A percentile compares a stretch with the other conserved stretches of the same genome.
These are phyloP conservation scores for Pythium dissimile DNA, from an alignment of 352 stramenopile genomes.

Conservation along the genomic window DNA sequence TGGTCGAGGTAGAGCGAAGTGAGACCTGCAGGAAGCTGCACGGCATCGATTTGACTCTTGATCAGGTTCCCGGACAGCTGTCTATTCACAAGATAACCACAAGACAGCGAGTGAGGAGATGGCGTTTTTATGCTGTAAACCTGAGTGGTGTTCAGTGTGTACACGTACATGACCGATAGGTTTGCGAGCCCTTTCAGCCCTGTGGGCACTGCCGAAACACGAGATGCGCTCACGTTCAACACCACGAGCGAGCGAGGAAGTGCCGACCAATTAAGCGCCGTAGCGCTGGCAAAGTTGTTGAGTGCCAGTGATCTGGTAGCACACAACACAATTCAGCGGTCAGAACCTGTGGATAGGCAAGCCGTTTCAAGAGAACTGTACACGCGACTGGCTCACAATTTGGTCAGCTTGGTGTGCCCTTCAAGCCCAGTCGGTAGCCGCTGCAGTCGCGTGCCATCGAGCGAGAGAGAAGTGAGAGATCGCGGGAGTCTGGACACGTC, in stretches of 20 bases:
- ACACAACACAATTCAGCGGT: not conserved
- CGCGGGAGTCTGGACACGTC: not conserved
- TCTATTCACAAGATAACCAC: not conserved
- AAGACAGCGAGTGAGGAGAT: not conserved
- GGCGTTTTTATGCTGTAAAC: no score
- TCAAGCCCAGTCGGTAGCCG: not conserved
- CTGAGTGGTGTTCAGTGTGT: no score
- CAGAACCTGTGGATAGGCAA: no score
- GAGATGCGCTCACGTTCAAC: not conserved
- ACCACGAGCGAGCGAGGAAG: not conserved
- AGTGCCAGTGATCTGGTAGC: not conserved
- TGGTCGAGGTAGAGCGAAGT: not conserved
- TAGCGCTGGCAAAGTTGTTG: not conserved
- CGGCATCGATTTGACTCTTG: not conserved
- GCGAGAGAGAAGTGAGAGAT: not conserved
- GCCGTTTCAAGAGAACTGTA: not conserved
- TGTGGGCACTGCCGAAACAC: not conserved
- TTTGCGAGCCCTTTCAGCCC: not conserved
- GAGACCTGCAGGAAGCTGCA: not conserved
- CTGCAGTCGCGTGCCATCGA: not conserved
- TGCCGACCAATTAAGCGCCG: not conserved
- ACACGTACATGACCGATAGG: not conserved
- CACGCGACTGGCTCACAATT: not conserved
- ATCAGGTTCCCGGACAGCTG: conserved; percentile 1
- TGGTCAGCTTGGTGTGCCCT: not conserved